A percentile compares a stretch with the other conserved stretches of the same genome.
phyloP scores from a whole-genome alignment of 2,329 filamentous ascomycete genomes.

The Ophiostoma himal-ulmi region DNA sequence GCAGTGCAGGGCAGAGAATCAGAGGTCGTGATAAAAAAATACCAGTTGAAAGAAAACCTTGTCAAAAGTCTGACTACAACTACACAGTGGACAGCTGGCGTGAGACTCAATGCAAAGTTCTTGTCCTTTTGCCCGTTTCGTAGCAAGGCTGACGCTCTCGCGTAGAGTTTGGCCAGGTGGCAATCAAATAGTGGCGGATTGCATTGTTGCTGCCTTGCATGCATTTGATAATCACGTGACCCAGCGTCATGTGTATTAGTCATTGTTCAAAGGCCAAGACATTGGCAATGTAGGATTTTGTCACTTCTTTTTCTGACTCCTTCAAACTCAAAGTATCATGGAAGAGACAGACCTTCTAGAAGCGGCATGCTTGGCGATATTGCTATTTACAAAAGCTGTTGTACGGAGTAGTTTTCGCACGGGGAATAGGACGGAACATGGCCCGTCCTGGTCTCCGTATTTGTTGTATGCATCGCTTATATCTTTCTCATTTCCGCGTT shows the following conservation, averaged over 20 bases:
- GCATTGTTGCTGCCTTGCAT: not conserved
- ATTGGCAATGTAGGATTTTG: no score
- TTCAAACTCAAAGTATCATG: not conserved
- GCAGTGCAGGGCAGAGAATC: not conserved
- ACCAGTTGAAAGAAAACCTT: not conserved
- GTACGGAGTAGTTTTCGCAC: not conserved
- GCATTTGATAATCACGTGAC: not conserved
- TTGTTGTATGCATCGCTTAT: no score
- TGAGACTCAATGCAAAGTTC: not conserved
- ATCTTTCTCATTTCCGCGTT: not conserved
- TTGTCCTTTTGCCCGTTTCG: not conserved
- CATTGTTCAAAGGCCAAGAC: not conserved
- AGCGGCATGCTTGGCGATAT: not conserved
- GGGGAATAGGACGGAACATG: not conserved
- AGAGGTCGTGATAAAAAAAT: not conserved
- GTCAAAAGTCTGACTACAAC: not conserved
- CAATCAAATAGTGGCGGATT: slow-evolving; percentile 1
- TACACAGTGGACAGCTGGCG: not conserved
- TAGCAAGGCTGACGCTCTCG: not conserved
- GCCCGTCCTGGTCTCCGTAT: not conserved
- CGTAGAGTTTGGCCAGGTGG: slow-evolving; percentile 2
- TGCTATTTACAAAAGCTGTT: not conserved
- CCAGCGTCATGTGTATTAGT: not conserved
- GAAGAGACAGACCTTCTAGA: not conserved
- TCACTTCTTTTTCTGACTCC: no score